Conservation (phyloP, 352 stramenopile genomes). For the Phytopythium chamaehyphon region DNA sequence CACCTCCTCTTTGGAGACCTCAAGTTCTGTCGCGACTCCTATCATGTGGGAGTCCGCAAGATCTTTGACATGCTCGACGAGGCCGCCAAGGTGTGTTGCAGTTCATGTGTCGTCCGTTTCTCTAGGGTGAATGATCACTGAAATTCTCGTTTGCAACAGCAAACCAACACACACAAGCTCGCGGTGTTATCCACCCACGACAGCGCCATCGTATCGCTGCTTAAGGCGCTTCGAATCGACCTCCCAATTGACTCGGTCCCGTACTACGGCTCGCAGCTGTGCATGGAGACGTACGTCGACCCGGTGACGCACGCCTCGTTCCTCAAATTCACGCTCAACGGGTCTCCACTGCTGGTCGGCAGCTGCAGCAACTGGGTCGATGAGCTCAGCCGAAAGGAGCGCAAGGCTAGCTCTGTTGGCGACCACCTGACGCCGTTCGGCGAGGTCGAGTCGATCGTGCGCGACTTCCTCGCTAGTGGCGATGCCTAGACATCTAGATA, state of each 20-base stretch:
- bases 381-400: not conserved
- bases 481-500: conserved; percentile 1
- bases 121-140: not conserved
- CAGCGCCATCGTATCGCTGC: conserved; percentile 19
- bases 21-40: conserved; percentile 14
- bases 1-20: conserved; percentile 16
- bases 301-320: not conserved
- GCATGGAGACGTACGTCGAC: conserved; percentile 11
- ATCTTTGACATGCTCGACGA: conserved; percentile 5
- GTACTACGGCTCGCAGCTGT: conserved; percentile 10
- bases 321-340: conserved; percentile 7
- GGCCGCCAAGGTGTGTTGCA: conserved; percentile 5
- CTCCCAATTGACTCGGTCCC: conserved; percentile 6
- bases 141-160: not conserved
- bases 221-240: conserved; percentile 17
- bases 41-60: conserved; percentile 9
- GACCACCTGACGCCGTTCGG: conserved; percentile 39
- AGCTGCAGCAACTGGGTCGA: not conserved
- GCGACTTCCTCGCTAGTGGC: conserved; percentile 19
- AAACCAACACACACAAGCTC: conserved; percentile 12
- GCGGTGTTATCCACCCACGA: conserved; percentile 24
- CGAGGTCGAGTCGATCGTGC: conserved; percentile 34
- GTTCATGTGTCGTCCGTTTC: not conserved
- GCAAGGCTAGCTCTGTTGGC: not conserved
- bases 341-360: conserved; percentile 1